Evolutionary conservation across 2,329 filamentous ascomycete genomes (phyloP).

Genomic region (Neonectria sp.): DNA sequence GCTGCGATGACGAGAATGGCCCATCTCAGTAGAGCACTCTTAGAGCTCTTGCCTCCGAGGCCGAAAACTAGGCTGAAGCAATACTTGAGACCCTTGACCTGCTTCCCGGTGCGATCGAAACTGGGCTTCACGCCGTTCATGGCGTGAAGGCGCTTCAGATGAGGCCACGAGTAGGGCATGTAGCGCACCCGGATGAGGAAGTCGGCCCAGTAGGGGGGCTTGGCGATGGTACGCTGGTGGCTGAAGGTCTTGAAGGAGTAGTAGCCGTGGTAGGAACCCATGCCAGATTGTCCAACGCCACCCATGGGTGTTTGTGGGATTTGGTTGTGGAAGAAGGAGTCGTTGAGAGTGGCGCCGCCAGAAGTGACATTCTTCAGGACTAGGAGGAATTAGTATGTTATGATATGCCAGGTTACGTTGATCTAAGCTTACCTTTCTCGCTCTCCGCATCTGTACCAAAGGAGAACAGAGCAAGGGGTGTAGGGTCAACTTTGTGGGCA

Average conservation of each 20-base stretch:
- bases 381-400: constrained; percentile 50
- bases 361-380: constrained; percentile 58
- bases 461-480: constrained; percentile 86
- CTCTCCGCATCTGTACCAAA: constrained; percentile 89
- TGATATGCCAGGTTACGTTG: not conserved
- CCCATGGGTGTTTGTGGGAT: constrained; percentile 63
- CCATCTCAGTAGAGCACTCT: constrained; percentile 69
- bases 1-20: constrained; percentile 57
- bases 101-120: constrained; percentile 74
- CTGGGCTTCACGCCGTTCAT: constrained; percentile 65
- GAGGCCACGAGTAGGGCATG: constrained; percentile 69
- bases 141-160: constrained; percentile 61
- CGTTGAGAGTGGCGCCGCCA: constrained; percentile 67
- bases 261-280: constrained; percentile 64
- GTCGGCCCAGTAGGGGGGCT: constrained; percentile 57
- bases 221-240: constrained; percentile 56
- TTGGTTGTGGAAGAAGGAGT: constrained; percentile 60
- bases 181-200: constrained; percentile 76
- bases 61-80: constrained; percentile 67
- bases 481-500: constrained; percentile 85
- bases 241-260: constrained; percentile 63
- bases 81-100: constrained; percentile 66
- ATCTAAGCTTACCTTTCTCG: constrained; percentile 72
- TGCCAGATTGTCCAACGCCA: constrained; percentile 65
- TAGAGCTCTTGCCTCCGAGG: constrained; percentile 65